Conservation (phyloP, 148 eudicot genomes). For the Dysphania ambrosioides region DNA sequence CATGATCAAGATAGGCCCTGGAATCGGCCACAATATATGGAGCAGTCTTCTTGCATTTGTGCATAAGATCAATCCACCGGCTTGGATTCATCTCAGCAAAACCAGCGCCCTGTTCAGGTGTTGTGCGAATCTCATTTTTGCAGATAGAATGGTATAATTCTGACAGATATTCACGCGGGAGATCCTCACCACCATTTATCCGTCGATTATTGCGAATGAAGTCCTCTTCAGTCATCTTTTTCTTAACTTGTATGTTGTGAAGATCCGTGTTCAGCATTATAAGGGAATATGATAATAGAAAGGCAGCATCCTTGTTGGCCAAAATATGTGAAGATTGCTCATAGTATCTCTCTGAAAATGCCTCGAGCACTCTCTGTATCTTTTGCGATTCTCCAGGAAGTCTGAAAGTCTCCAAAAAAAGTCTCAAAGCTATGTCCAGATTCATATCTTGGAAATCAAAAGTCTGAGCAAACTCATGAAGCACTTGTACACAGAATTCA, state of each 20-base stretch:
- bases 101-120: constrained; percentile 69
- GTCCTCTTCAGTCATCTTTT: constrained; percentile 94
- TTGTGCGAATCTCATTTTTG: constrained; percentile 79
- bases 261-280: constrained; percentile 94
- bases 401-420: constrained; percentile 38
- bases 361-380: constrained; percentile 93
- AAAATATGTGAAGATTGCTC: constrained; percentile 77
- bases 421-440: constrained; percentile 37
- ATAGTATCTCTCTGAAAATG: constrained; percentile 85
- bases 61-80: constrained; percentile 81
- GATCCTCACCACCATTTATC: constrained; percentile 90
- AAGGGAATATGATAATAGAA: constrained; percentile 73
- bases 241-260: constrained; percentile 92
- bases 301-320: constrained; percentile 90
- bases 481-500: constrained; percentile 85
- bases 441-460: constrained; percentile 44
- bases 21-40: constrained; percentile 68
- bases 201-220: constrained; percentile 81
- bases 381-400: constrained; percentile 62
- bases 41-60: constrained; percentile 64
- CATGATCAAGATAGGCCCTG: constrained; percentile 72
- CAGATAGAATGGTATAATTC: constrained; percentile 79
- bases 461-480: constrained; percentile 86
- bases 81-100: constrained; percentile 63
- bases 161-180: constrained; percentile 73